Evolutionary conservation across 148 eudicot species (phyloP).

Genomic region (Euryodendron excelsum): DNA sequence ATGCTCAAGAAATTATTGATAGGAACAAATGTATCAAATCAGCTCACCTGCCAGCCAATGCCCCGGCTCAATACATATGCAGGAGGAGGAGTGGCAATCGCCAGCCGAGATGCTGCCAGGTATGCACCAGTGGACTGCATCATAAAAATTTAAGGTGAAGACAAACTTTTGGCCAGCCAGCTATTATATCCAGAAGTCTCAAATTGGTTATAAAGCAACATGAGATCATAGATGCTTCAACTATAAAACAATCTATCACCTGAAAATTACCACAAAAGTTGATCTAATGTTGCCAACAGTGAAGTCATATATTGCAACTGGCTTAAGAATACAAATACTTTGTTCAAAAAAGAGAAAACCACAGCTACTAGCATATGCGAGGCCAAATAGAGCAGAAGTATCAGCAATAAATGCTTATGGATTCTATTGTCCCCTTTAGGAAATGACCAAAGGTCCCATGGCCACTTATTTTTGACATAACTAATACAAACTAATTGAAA

Average conservation of each 20-base stretch:
- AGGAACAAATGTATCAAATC: not conserved
- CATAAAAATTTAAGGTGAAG: not conserved
- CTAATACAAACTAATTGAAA: no score
- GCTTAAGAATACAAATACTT: not conserved
- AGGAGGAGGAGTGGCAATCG: constrained; percentile 99
- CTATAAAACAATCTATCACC: no score
- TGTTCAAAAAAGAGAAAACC: not conserved
- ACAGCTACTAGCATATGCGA: not conserved
- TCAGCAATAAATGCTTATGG: not conserved
- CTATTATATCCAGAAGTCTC: not conserved
- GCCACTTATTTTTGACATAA: not conserved
- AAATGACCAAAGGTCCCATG: not conserved
- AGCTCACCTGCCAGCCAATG: constrained; percentile 96
- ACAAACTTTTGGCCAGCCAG: not conserved
- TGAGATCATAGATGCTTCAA: not conserved
- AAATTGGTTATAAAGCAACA: not conserved
- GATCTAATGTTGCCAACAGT: not conserved
- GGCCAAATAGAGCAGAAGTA: not conserved
- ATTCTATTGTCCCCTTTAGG: not conserved
- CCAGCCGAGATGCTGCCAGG: constrained; percentile 96
- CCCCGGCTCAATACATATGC: constrained; percentile 98
- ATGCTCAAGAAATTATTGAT: no score
- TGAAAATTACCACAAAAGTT: not conserved
- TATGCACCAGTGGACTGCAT: constrained; percentile 96
- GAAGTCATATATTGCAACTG: not conserved